phyloP scores from a whole-genome alignment of 345 rosid genomes.

The Diplotaxis tenuifolia region DNA sequence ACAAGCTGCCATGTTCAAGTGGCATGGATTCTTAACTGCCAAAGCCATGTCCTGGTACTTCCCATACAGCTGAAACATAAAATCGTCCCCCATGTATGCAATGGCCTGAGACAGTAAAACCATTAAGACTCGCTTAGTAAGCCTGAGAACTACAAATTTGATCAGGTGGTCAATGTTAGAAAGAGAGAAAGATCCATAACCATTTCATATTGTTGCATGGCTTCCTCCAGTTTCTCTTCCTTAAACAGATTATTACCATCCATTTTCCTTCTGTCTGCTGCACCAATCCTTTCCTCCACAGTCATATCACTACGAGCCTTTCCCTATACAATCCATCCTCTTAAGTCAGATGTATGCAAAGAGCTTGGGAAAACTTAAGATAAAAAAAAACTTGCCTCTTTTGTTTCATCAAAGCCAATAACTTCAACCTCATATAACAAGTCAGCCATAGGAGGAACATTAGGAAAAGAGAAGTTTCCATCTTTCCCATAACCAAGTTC shows the following conservation, averaged over 20 bases:
- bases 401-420: conserved; percentile 90
- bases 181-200: conserved; percentile 46
- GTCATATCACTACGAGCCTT: conserved; percentile 95
- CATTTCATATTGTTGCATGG: conserved; percentile 98
- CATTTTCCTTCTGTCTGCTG: conserved; percentile 92
- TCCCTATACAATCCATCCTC: conserved; percentile 52
- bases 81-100: conserved; percentile 94
- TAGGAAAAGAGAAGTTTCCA: conserved; percentile 93
- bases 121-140: conserved; percentile 1
- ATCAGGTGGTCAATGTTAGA: not conserved
- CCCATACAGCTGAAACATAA: conserved; percentile 96
- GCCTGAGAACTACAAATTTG: not conserved
- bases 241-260: conserved; percentile 81
- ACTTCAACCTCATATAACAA: conserved; percentile 85
- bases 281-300: conserved; percentile 92
- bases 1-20: conserved; percentile 90
- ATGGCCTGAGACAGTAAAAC: conserved; percentile 57
- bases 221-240: conserved; percentile 86
- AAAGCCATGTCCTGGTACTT: conserved; percentile 95
- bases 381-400: conserved; percentile 80
- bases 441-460: conserved; percentile 93
- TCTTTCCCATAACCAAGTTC: conserved; percentile 93
- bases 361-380: too few species aligned
- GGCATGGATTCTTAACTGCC: conserved; percentile 98
- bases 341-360: conserved; percentile 3